Base-by-base conservation (phyloP, 1,139 yeast species). In the Protomyces lactucae-debilis region DNA sequence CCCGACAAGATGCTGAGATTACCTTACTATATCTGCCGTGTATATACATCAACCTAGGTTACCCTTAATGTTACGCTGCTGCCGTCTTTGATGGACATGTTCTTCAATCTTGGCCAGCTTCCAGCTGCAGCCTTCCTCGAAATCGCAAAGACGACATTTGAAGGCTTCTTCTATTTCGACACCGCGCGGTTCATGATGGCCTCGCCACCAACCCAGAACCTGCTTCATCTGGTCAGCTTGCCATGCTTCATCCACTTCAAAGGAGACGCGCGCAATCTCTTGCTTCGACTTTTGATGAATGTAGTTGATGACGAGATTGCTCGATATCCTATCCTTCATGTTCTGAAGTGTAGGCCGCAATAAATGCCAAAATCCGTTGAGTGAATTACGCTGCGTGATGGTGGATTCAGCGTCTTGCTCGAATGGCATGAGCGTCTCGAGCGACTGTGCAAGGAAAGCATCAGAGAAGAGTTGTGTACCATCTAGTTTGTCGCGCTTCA, bases 101-200 rank as follows among this genome's bases (percentile, higher is more conserved):
- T 66, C 68, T 18, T 61, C 57, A 6, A 67, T 55, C 46, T 67
- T 65, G 25, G 43, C 55, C n/a, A 61, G 35, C 23, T 69, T 54
- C 70, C 70, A 68, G 25, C 46, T 21, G 46, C 70, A 68, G 2
- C 60, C 53, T 6, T 57, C 64, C 12, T 61, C 65, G 52, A 67
- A 68, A 16, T 52, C 59, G 36, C 70, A 68, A 18, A 35, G 14
- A 35, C 66, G 61, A 64, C 70, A 68, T 43, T 68, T 68, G 55
- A 53, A 63, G 10, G 69, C 68, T 16, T 69, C 70, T 37, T 67
- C 68, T 5, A 64, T 54, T 14, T 65, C 68, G 2, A 69, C 71
- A 14, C 71, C 71, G 3, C 52, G 56, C 3, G 71, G 71, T 16
- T 60, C 65, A n/a, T 70, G 67, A 25, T 60, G 45, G 16, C 67